Percentiles rank a stretch among this genome's conserved stretches.
These are phyloP conservation scores for Sporopachydermia lactativora DNA, from an alignment of 805 yeast genomes.

Conservation along the genomic window DNA sequence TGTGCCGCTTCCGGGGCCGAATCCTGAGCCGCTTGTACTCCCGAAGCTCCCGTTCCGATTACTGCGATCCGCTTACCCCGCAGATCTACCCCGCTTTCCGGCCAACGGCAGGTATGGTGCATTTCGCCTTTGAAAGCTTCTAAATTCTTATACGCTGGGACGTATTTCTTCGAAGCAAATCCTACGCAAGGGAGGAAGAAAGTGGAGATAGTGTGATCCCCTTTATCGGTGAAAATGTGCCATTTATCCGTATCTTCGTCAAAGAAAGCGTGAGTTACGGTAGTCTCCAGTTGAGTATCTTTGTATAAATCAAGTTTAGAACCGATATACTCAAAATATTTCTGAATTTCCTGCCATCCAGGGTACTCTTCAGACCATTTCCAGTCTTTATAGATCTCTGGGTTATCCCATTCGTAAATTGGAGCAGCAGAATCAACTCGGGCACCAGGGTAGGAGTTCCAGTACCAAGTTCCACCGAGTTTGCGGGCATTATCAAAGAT, in stretches of 20 bases:
- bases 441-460: conserved; percentile 16
- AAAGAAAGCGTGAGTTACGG: conserved; percentile 12
- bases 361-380: conserved; percentile 17
- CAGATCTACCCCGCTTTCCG: conserved; percentile 14
- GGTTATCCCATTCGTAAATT: conserved; percentile 15
- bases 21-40: conserved; percentile 17
- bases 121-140: conserved; percentile 16
- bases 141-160: conserved; percentile 14
- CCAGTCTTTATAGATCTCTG: conserved; percentile 17
- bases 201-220: conserved; percentile 8
- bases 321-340: conserved; percentile 17
- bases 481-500: conserved; percentile 17
- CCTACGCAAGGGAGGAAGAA: conserved; percentile 13
- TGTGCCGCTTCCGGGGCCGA: conserved; percentile 11
- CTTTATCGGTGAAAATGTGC: conserved; percentile 9
- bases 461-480: conserved; percentile 17
- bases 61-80: conserved; percentile 17
- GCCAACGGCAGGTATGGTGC: conserved; percentile 21
- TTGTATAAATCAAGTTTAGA: conserved; percentile 13
- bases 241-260: conserved; percentile 13
- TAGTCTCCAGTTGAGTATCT: conserved; percentile 14
- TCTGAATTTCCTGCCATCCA: conserved; percentile 14
- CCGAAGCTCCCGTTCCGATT: conserved; percentile 23
- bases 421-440: conserved; percentile 19
- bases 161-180: conserved; percentile 15